A percentile compares a stretch with the other conserved stretches of the same genome.
Evolutionary conservation across 1,284 basidiomycete genomes (phyloP).

Genomic region (Leccinum holopus): DNA sequence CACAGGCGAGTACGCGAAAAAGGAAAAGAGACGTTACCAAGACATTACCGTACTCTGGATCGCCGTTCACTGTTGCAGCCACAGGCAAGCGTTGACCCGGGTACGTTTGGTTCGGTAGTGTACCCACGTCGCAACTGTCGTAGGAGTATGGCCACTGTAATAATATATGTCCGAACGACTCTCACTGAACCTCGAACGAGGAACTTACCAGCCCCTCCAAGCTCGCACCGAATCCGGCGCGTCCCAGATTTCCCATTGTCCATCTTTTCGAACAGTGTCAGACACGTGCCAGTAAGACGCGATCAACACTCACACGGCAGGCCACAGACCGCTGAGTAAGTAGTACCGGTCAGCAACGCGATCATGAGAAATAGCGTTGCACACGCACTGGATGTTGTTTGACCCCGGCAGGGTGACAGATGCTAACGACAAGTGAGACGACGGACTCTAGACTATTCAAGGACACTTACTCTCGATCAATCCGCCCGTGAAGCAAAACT

Average conservation of each 20-base stretch:
- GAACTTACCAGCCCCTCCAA: slow-evolving; percentile 54
- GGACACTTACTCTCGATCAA: slow-evolving; percentile 57
- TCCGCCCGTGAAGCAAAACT: slow-evolving; percentile 84
- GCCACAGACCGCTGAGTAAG: slow-evolving; percentile 61
- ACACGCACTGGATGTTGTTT: slow-evolving; percentile 46
- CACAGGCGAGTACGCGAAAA: slow-evolving; percentile 1
- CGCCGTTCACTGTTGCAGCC: slow-evolving; percentile 45
- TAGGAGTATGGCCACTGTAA: slow-evolving; percentile 67
- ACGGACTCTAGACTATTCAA: slow-evolving; percentile 25
- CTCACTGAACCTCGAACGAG: background rate
- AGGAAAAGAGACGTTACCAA: slow-evolving; percentile 33
- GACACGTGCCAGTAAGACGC: background rate
- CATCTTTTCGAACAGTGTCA: slow-evolving; percentile 40
- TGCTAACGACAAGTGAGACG: slow-evolving; percentile 38
- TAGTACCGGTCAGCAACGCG: slow-evolving; percentile 11
- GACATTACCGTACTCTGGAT: slow-evolving; percentile 38
- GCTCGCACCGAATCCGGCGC: slow-evolving; percentile 72
- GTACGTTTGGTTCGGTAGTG: slow-evolving; percentile 75
- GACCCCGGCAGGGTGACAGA: slow-evolving; percentile 59
- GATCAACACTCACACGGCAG: slow-evolving; percentile 52
- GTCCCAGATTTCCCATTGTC: slow-evolving; percentile 79
- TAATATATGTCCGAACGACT: background rate
- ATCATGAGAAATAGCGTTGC: background rate
- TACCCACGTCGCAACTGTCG: slow-evolving; percentile 81
- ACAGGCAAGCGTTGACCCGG: slow-evolving; percentile 51